phyloP scores from a whole-genome alignment of 2,329 filamentous ascomycete genomes.

The Annulohypoxylon truncatum region DNA sequence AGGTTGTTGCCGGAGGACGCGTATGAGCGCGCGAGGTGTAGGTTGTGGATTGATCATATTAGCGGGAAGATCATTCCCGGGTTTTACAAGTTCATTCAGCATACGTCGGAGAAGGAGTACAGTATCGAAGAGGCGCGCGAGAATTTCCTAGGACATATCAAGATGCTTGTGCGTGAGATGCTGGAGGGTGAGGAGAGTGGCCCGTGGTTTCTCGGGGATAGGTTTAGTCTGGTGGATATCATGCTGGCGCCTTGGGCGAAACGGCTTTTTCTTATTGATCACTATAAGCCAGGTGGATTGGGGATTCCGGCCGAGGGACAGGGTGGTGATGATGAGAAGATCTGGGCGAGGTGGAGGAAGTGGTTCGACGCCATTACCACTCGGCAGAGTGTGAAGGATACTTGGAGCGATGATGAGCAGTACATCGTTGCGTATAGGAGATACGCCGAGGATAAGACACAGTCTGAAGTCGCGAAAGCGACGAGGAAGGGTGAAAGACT shows the following conservation, averaged over 20 bases:
- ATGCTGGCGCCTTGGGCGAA: slow-evolving; percentile 79
- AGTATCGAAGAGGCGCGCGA: slow-evolving; percentile 64
- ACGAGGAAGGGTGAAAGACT: slow-evolving; percentile 71
- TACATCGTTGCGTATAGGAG: slow-evolving; percentile 76
- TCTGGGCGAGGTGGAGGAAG: slow-evolving; percentile 73
- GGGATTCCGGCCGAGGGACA: slow-evolving; percentile 54
- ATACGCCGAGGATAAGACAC: slow-evolving; percentile 73
- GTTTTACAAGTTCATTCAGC: slow-evolving; percentile 73
- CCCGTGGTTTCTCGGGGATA: slow-evolving; percentile 74
- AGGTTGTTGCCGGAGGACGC: slow-evolving; percentile 68
- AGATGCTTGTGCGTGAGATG: slow-evolving; percentile 72
- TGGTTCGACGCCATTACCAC: slow-evolving; percentile 71
- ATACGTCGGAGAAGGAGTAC: slow-evolving; percentile 62
- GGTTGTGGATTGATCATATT: slow-evolving; percentile 81
- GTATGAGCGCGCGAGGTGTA: slow-evolving; percentile 72
- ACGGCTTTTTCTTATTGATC: slow-evolving; percentile 78
- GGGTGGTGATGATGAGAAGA: slow-evolving; percentile 59
- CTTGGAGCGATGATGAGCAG: slow-evolving; percentile 73
- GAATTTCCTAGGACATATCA: slow-evolving; percentile 69
- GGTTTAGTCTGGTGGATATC: slow-evolving; percentile 76
- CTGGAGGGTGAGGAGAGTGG: slow-evolving; percentile 52
- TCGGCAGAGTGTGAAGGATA: slow-evolving; percentile 73
- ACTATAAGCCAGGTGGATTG: slow-evolving; percentile 72
- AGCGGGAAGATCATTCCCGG: slow-evolving; percentile 73
- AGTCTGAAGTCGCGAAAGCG: slow-evolving; percentile 70